These are phyloP conservation scores for Cyclospora cayetanensis DNA, from an alignment of 169 alveolate species.

Conservation along the genomic window DNA sequence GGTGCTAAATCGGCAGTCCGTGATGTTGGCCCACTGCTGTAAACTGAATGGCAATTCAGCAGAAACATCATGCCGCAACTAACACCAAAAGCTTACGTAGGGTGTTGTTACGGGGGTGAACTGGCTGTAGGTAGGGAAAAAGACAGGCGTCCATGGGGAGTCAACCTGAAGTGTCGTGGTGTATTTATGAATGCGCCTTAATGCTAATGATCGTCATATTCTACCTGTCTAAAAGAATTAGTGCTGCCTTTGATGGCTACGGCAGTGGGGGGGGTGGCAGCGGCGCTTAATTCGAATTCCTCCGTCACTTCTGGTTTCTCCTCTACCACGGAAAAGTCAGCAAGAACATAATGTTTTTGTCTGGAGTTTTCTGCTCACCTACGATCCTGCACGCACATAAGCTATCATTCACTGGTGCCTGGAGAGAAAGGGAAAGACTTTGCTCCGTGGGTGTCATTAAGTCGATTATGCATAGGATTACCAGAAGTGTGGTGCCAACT, in stretches of 20 bases:
- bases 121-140: not conserved
- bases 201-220: too few relatives aligned
- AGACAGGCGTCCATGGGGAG: not conserved
- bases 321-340: too few relatives aligned
- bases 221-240: not conserved
- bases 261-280: not conserved
- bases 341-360: too few relatives aligned
- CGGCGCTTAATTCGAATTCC: not conserved
- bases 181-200: not conserved
- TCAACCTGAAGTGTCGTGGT: not conserved
- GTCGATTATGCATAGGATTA: not conserved
- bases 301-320: not conserved
- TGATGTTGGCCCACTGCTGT: too few relatives aligned
- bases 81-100: too few relatives aligned
- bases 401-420: slow-evolving; percentile 40
- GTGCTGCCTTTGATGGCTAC: not conserved
- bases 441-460: not conserved
- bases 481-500: slow-evolving; percentile 26
- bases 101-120: too few relatives aligned
- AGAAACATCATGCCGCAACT: too few relatives aligned
- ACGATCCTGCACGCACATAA: slow-evolving; percentile 36
- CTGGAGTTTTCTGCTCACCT: too few relatives aligned
- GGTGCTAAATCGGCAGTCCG: too few relatives aligned
- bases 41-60: too few relatives aligned
- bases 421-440: not conserved